phyloP scores from a whole-genome alignment of 2,329 filamentous ascomycete species.

The Aureobasidium zeae region DNA sequence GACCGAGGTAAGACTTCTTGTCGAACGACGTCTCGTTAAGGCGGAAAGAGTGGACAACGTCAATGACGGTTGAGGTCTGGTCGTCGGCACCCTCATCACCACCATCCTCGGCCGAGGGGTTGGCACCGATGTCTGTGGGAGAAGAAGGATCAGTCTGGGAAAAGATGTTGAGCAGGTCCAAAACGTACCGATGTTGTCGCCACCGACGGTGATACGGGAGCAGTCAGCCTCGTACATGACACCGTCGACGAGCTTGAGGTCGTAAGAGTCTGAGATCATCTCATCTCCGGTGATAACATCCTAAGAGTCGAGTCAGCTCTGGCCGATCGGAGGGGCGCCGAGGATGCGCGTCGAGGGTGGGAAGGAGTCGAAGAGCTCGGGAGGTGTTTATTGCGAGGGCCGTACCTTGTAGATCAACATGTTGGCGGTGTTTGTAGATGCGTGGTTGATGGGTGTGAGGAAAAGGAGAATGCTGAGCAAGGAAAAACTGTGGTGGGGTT shows the following conservation, averaged over 20 bases:
- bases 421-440: conserved; percentile 25
- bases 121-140: conserved; percentile 74
- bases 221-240: conserved; percentile 87
- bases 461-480: conserved; percentile 1
- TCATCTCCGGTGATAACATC: conserved; percentile 86
- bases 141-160: not conserved
- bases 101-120: conserved; percentile 87
- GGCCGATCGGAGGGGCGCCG: conserved; percentile 18
- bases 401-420: conserved; percentile 53
- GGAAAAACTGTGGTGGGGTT: conserved; percentile 11
- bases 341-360: not conserved
- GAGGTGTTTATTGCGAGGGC: conserved; percentile 21
- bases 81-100: conserved; percentile 67
- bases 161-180: not conserved
- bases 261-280: conserved; percentile 92
- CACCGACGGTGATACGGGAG: conserved; percentile 74
- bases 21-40: conserved; percentile 68
- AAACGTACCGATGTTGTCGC: conserved; percentile 55
- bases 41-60: conserved; percentile 88
- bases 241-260: conserved; percentile 69
- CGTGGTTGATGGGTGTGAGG: conserved; percentile 13
- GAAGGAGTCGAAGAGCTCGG: conserved; percentile 9
- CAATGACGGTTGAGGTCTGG: conserved; percentile 65
- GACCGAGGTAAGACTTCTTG: conserved; percentile 75
- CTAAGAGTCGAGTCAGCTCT: conserved; percentile 39